Evolutionary conservation across 225 moss, liverwort and hornwort species (phyloP).

Genomic region (Sphagnum tenellum): DNA sequence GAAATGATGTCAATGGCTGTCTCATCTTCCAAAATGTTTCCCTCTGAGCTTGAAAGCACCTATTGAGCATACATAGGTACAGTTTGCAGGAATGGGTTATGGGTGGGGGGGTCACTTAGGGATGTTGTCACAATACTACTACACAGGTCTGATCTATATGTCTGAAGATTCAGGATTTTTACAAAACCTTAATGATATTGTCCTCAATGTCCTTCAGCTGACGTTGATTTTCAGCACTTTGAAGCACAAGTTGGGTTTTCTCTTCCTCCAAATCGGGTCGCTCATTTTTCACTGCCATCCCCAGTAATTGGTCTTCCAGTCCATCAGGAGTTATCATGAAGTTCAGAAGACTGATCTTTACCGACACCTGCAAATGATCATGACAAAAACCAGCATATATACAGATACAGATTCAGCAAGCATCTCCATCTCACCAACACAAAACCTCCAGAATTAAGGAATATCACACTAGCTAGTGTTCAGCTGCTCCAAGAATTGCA

Average conservation of each 20-base stretch:
- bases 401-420: too few relatives aligned
- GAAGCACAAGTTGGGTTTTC: slow-evolving; percentile 60
- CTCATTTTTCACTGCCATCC: slow-evolving; percentile 66
- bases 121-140: not conserved
- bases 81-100: too few relatives aligned
- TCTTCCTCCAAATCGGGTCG: slow-evolving; percentile 69
- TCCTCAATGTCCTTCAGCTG: slow-evolving; percentile 67
- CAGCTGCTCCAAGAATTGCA: too few relatives aligned
- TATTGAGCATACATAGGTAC: slow-evolving; percentile 1
- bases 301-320: slow-evolving; percentile 59
- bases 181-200: slow-evolving; percentile 48
- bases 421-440: too few relatives aligned
- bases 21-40: slow-evolving; percentile 66
- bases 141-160: not conserved
- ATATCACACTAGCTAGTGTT: not conserved
- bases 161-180: not conserved
- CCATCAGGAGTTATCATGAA: slow-evolving; percentile 74
- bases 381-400: too few relatives aligned
- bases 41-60: slow-evolving; percentile 69
- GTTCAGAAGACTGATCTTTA: slow-evolving; percentile 60
- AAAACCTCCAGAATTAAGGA: not conserved
- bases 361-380: slow-evolving; percentile 29
- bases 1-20: slow-evolving; percentile 61
- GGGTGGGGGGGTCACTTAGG: too few relatives aligned
- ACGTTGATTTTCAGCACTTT: slow-evolving; percentile 65